A percentile compares a stretch with the other conserved stretches of the same genome.
Conservation (phyloP, 2,329 filamentous ascomycete genomes). For the Ophiognomonia clavigignenti-juglandacearum region DNA sequence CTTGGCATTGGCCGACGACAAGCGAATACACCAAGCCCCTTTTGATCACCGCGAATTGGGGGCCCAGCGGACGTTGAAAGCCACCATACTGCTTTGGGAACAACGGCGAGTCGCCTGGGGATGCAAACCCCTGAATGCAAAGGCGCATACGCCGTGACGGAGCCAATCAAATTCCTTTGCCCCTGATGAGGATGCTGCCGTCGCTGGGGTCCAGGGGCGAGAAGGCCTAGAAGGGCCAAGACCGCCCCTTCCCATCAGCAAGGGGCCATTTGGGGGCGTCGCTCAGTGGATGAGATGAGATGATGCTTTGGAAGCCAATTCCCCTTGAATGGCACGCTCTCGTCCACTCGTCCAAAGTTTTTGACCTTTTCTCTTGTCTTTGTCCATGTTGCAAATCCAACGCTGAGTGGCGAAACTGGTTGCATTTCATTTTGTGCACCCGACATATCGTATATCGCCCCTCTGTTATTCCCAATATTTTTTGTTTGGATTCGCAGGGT, state of each 20-base stretch:
- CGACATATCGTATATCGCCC: constrained; percentile 6
- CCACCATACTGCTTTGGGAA: too few relatives aligned
- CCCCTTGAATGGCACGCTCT: constrained; percentile 13
- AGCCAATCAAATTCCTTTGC: too few relatives aligned
- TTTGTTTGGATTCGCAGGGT: neutral
- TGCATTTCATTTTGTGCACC: neutral
- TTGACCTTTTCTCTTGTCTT: neutral
- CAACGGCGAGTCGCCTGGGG: too few relatives aligned
- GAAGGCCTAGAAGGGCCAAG: too few relatives aligned
- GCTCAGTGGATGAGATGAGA: neutral
- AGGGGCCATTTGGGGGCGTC: constrained; percentile 1
- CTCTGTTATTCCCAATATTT: neutral
- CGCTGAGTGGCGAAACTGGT: neutral
- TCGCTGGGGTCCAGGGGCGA: too few relatives aligned
- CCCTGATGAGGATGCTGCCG: too few relatives aligned
- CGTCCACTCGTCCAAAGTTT: constrained; percentile 8
- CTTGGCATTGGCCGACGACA: neutral
- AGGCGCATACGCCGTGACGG: too few relatives aligned
- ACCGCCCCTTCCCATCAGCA: too few relatives aligned
- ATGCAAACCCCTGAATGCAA: too few relatives aligned
- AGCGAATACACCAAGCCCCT: neutral
- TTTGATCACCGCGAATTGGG: neutral
- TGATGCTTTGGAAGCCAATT: too few relatives aligned
- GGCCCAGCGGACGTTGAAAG: neutral
- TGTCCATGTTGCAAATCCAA: constrained; percentile 11